A percentile compares a stretch with the other conserved stretches of the same genome.
Evolutionary conservation across 116 monocot genomes (phyloP).

Genomic region (Phalaenopsis hybrid): DNA sequence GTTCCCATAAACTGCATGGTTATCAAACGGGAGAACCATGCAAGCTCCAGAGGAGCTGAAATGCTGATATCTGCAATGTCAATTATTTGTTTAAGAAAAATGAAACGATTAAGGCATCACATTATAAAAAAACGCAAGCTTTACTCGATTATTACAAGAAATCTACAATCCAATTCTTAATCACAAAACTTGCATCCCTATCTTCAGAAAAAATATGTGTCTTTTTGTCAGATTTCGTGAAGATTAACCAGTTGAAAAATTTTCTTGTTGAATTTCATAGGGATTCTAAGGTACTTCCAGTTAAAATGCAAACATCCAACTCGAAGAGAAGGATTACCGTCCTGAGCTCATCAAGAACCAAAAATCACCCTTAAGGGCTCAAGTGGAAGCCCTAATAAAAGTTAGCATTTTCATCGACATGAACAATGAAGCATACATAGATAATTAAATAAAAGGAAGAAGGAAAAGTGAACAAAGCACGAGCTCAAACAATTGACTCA

Average conservation of each 20-base stretch:
- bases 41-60: slow-evolving; percentile 40
- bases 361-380: neutral
- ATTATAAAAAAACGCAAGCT: neutral
- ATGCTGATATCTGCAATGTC: slow-evolving; percentile 48
- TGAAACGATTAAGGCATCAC: neutral
- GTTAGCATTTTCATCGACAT: neutral
- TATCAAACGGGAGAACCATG: slow-evolving; percentile 25
- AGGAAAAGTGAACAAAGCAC: neutral
- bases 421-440: neutral
- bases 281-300: neutral
- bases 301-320: too few species aligned
- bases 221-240: neutral
- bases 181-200: neutral
- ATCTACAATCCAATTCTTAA: neutral
- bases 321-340: too few species aligned
- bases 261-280: neutral
- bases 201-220: neutral
- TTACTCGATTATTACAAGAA: neutral
- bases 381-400: neutral
- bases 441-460: neutral
- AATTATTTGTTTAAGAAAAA: neutral
- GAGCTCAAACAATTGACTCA: neutral
- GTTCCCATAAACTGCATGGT: slow-evolving; percentile 49
- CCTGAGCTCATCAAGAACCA: neutral
- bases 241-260: neutral